These are phyloP conservation scores for Aspergillus wentii DNA, from an alignment of 495 filamentous ascomycete species.

Conservation along the genomic window DNA sequence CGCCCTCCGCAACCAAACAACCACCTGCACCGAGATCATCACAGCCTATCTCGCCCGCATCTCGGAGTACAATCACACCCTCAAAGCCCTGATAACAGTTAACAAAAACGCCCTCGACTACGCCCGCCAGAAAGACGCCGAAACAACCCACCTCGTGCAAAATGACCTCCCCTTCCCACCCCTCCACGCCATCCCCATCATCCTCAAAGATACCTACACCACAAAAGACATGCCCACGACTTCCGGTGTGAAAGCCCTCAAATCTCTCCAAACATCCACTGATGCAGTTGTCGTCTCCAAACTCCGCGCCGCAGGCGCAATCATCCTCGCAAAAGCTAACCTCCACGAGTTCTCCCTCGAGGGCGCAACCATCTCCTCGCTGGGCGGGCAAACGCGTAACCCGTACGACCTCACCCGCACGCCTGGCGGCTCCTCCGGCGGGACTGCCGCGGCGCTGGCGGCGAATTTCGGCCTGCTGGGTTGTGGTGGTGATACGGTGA, in stretches of 20 bases:
- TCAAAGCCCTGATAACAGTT: slow-evolving; percentile 53
- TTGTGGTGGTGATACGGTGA: slow-evolving; percentile 61
- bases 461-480: slow-evolving; percentile 52
- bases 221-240: slow-evolving; percentile 50
- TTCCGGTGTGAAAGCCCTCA: slow-evolving; percentile 45
- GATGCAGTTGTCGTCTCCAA: slow-evolving; percentile 45
- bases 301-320: slow-evolving; percentile 50
- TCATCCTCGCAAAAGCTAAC: slow-evolving; percentile 65
- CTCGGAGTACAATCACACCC: slow-evolving; percentile 45
- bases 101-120: slow-evolving; percentile 43
- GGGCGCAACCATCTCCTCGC: slow-evolving; percentile 53
- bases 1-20: slow-evolving; percentile 39
- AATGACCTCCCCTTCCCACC: slow-evolving; percentile 13
- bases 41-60: slow-evolving; percentile 52
- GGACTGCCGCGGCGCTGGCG: slow-evolving; percentile 57
- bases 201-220: slow-evolving; percentile 60
- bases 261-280: slow-evolving; percentile 29
- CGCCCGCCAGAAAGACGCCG: slow-evolving; percentile 49
- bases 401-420: slow-evolving; percentile 58
- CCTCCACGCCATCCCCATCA: no score
- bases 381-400: slow-evolving; percentile 59
- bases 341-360: slow-evolving; percentile 63
- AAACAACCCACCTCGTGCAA: no score
- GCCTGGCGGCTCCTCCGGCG: slow-evolving; percentile 60
- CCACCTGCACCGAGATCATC: slow-evolving; percentile 49